Evolutionary conservation across 108 stramenopile species (phyloP).

Genomic region (Chaetoceros tenuissimus): DNA sequence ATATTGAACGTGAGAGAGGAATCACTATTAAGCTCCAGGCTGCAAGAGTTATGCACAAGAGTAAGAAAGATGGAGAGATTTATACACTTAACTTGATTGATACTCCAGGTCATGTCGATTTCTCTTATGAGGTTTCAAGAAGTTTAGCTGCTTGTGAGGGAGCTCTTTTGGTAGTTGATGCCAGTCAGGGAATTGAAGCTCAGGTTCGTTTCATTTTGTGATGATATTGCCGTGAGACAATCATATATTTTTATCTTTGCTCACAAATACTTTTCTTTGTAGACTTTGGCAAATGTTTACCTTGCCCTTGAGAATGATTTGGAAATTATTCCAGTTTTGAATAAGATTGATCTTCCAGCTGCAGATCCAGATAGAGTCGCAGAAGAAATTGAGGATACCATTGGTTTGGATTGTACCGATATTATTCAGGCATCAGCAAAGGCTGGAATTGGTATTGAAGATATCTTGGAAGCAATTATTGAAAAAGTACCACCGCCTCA

Average conservation of each 20-base stretch:
- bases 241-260: neutral
- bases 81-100: slow-evolving; percentile 78
- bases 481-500: slow-evolving; percentile 79
- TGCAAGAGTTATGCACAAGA: slow-evolving; percentile 87
- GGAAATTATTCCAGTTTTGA: slow-evolving; percentile 96
- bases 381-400: slow-evolving; percentile 89
- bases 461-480: slow-evolving; percentile 91
- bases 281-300: slow-evolving; percentile 97
- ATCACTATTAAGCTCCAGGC: slow-evolving; percentile 99
- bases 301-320: slow-evolving; percentile 94
- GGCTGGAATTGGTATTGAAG: slow-evolving; percentile 88
- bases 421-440: slow-evolving; percentile 87
- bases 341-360: slow-evolving; percentile 97
- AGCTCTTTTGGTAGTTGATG: slow-evolving; percentile 97
- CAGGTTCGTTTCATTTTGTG: slow-evolving; percentile 43
- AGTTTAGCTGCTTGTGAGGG: slow-evolving; percentile 98
- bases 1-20: slow-evolving; percentile 95
- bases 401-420: slow-evolving; percentile 89
- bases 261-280: too few species aligned
- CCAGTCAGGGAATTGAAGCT: slow-evolving; percentile 98
- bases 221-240: neutral
- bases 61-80: slow-evolving; percentile 68
- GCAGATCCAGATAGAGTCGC: slow-evolving; percentile 94
- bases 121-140: slow-evolving; percentile 92
- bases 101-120: slow-evolving; percentile 94